Evolutionary conservation across 202 grass and related monocot genomes (phyloP).

Genomic region (Hordeum pubiflorum): DNA sequence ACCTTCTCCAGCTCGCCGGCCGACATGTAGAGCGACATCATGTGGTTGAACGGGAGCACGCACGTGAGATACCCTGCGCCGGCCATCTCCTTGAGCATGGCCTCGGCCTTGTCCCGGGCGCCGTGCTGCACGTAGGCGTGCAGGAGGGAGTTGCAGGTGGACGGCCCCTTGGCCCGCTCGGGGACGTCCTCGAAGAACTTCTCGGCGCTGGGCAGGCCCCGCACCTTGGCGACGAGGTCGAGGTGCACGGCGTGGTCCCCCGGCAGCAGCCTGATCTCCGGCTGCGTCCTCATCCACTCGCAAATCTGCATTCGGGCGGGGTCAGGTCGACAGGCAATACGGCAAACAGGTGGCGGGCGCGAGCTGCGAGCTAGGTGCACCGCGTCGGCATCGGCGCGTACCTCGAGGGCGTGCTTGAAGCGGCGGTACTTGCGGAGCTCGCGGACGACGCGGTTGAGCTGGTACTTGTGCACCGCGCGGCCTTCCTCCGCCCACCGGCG

Average conservation of each 20-base stretch:
- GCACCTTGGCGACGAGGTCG: constrained; percentile 74
- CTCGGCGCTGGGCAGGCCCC: constrained; percentile 55
- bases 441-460: constrained; percentile 76
- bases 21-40: constrained; percentile 73
- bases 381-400: not conserved
- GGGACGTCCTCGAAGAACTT: constrained; percentile 96
- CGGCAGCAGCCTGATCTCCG: constrained; percentile 53
- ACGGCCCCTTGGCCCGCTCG: constrained; percentile 56
- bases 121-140: constrained; percentile 56
- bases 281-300: constrained; percentile 80
- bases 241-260: constrained; percentile 85
- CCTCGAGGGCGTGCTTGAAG: constrained; percentile 90
- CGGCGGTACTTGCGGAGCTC: constrained; percentile 75
- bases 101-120: constrained; percentile 53
- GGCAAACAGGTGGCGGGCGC: constrained; percentile 19
- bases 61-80: constrained; percentile 42
- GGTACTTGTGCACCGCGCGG: constrained; percentile 60
- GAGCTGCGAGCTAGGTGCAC: not conserved
- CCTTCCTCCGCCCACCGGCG: constrained; percentile 62
- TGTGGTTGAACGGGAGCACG: constrained; percentile 73
- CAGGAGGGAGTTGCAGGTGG: constrained; percentile 63
- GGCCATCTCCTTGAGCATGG: constrained; percentile 64
- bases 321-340: constrained; percentile 26
- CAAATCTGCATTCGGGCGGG: constrained; percentile 41
- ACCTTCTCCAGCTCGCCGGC: constrained; percentile 45